Base-by-base conservation (phyloP, 2,329 filamentous ascomycete species). In the Aspergillus cejpii region DNA sequence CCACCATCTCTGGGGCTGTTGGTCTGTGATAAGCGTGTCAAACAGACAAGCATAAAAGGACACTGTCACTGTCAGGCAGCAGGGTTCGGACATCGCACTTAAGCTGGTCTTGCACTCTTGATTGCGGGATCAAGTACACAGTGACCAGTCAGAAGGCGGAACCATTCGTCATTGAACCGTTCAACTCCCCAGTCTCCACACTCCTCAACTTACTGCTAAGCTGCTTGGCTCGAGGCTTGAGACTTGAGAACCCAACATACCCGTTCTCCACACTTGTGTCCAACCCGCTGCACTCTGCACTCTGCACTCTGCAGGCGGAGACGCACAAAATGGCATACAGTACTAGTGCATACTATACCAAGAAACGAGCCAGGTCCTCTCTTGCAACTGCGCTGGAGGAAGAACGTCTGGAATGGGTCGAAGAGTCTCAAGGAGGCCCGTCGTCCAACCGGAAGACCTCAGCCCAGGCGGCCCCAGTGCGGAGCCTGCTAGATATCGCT, bases 351-450 rank as follows among this genome's bases (percentile, higher is more conserved):
- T 34, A 34, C 31, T 19, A 34, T 15, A 34, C 31, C 6, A 20
- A 34, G 34, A 50, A 49, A 43, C 53, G 49, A 36, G 63, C 60
- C 48, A 59, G 59, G 41, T 87, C 87, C 83, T 88, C 84, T 59
- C 79, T 90, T 59, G 85, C 88, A 68, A 79, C 83, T 39, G 79
- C 83, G 53, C 74, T 89, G 51, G 85, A 89, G 61, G 83, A 88
- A 71, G 86, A 91, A 73, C 78, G 84, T 50, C 74, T 76, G 51
- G 84, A 87, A 67, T 81, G 89, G 29, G 72, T 88, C 53, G 81
- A 80, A 38, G 71, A 87, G 49, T 72, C 88, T 33, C 81, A 85
- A 63, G 76, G 75, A 36, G 46, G 19, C 47, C 45, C 26, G 47
- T 33, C 67, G 45, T 48, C 34, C 70, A 75, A 53, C 74, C 75